Base-by-base conservation (phyloP, 2,329 filamentous ascomycete species). In the Fusarium pseudoanthophilum region DNA sequence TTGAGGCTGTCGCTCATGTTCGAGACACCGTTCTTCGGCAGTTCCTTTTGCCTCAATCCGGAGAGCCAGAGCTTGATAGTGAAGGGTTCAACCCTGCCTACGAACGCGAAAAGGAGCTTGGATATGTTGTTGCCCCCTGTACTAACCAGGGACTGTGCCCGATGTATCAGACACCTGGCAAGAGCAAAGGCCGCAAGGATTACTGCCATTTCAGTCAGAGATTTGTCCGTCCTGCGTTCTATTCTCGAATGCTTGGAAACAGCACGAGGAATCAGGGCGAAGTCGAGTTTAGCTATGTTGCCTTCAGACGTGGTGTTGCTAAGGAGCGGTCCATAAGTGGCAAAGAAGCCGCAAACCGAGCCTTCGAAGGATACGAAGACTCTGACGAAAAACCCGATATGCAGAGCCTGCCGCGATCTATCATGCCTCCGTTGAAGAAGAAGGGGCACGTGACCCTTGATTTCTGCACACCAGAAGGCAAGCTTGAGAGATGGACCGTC, bases 401-500 rank as follows among this genome's bases (percentile, higher is more conserved):
- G 42, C 88, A 95, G 16, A 88, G 91, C 0, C 90, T 98, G 1
- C 96, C 96, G 1, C 91, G 96, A 21, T 85, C 92, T 34, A 86
- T 99, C 49, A 86, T 95, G 34, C 90, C 92, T 1, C 94, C 96
- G 2, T 86, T 99, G 67, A 99, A 99, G 85, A 90, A 94, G 30
- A 91, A 90, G 43, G 94, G 95, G 1, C 96, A 99, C 80, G 92
- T 98, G 48, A 94, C 92, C 21, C 85, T 99, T 34, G 96, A 99
- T 79, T 81, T 98, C 6, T 99, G 96, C 85, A 98, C 96, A 0
- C 92, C 95, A 0, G 87, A 90, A 2, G 96, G 93, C 37, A 91
- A 89, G 46, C 91, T 98, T 39, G 95, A 99, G 85, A 93, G 96
- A 62, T 99, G 96, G 96, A 96, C 92, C 0, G 92, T 99, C 0